phyloP scores from a whole-genome alignment of 495 filamentous ascomycete species.

The Neurospora sp. region DNA sequence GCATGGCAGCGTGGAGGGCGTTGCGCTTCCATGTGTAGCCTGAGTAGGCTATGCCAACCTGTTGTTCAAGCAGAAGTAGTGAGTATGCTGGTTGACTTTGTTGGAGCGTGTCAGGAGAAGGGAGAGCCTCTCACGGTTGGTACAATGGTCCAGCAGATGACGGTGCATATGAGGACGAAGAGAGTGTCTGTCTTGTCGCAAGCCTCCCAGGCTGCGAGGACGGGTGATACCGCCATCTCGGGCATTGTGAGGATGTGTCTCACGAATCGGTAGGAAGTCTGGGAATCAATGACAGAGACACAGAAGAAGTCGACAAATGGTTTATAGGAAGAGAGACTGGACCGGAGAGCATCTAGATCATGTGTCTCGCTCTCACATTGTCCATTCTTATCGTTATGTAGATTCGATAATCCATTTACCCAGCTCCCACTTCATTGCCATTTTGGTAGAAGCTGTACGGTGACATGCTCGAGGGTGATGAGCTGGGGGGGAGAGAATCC shows the following conservation, averaged over 20 bases:
- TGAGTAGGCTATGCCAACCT: constrained; percentile 21
- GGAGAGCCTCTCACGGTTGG: constrained; percentile 10
- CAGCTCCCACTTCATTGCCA: background rate
- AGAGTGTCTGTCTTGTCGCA: constrained; percentile 21
- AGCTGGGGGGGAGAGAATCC: background rate
- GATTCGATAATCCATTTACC: background rate
- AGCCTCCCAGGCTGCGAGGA: constrained; percentile 14
- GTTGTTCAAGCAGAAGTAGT: background rate
- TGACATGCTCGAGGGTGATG: background rate
- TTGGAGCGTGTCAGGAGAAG: background rate
- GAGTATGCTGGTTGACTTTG: background rate
- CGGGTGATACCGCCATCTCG: constrained; percentile 10
- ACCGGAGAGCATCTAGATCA: background rate
- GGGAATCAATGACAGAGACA: background rate
- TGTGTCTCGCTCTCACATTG: background rate
- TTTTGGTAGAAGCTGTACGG: background rate
- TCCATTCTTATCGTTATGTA: background rate
- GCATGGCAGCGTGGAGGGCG: constrained; percentile 13
- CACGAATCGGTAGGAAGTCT: background rate
- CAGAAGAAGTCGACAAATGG: background rate
- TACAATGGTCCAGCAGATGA: constrained; percentile 21
- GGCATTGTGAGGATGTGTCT: background rate
- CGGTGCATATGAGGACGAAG: constrained; percentile 21
- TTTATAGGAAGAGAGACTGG: background rate
- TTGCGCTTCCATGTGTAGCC: constrained; percentile 20